Base-by-base conservation (phyloP, 352 stramenopile genomes). In the Peronosclerospora sorghi region DNA sequence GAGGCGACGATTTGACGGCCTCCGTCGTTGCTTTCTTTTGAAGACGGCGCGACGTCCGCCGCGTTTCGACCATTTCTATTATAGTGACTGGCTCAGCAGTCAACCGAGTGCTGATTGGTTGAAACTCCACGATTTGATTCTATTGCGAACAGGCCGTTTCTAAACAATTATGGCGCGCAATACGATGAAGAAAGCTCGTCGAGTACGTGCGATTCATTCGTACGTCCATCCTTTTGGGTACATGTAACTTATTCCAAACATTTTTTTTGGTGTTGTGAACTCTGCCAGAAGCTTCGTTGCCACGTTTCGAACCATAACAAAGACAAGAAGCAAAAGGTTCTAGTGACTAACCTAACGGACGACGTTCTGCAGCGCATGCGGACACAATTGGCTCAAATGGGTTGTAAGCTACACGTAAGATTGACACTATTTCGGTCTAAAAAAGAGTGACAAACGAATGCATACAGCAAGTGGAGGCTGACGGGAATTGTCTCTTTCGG, bases 401-500 rank as follows among this genome's bases (percentile, higher is more conserved):
- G 73, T 21, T 86, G 73, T 59, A 86, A 90, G 43, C 52, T 90
- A n/a, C 61, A 56, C 4, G 55, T 67, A 51, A 8, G 30, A 19
- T 4, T 35, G 8, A 35, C 9, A 17, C 18, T 35, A 18, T n/a
- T 35, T 8, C 18, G 30, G 5, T 35, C 15, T n/a, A 1, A 2
- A 17, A 17, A 18, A 8, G 15, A 8, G 6, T 36, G 13, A 17
- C 19, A 26, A 26, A n/a, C 6, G 6, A 3, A 26, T 26, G 15
- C 5, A 14, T 52, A 24, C 36, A 90, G 78, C 64, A 83, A 39
- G 77, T 90, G 12, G 73, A 88, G 44, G 66, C 74, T 1, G 78
- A 90, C 37, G 78, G 78, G 28, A 90, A 90, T 49, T 90, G 78
- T 48, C 52, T 88, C n/a, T 90, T 90, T 43, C 69, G 78, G 76